Evolutionary conservation across 2,329 filamentous ascomycete species (phyloP).

Genomic region (Metarhizium robertsii): DNA sequence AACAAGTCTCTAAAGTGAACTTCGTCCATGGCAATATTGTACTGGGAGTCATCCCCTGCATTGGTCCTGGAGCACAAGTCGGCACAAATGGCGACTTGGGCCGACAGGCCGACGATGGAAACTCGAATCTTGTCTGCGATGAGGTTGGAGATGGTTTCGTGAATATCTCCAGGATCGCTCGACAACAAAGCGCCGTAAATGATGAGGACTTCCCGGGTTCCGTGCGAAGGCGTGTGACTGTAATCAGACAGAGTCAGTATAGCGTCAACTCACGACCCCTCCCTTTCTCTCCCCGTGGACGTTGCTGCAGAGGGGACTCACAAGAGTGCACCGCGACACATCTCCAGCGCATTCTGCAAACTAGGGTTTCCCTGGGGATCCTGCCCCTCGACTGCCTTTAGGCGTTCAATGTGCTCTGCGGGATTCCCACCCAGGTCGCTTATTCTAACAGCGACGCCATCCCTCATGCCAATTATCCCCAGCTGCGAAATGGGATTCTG

Average conservation of each 20-base stretch:
- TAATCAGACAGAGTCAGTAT: not conserved
- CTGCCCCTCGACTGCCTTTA: conserved; percentile 56
- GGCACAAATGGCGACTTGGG: conserved; percentile 83
- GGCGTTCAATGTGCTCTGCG: conserved; percentile 70
- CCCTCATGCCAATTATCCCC: conserved; percentile 84
- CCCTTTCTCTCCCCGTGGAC: conserved; percentile 3
- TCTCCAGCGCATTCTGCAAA: conserved; percentile 90
- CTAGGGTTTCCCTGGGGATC: conserved; percentile 69
- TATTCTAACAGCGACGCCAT: conserved; percentile 77
- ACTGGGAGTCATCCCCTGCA: conserved; percentile 63
- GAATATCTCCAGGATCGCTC: conserved; percentile 89
- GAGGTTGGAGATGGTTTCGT: conserved; percentile 74
- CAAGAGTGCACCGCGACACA: conserved; percentile 88
- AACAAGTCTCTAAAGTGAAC: conserved; percentile 79
- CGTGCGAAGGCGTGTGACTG: conserved; percentile 83
- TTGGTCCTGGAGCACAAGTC: conserved; percentile 88
- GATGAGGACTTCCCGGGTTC: conserved; percentile 85
- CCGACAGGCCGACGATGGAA: conserved; percentile 80
- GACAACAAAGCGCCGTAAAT: conserved; percentile 86
- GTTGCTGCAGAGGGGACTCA: conserved; percentile 26
- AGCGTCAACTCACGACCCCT: too few relatives aligned
- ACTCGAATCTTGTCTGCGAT: conserved; percentile 79
- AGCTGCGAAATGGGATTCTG: conserved; percentile 98
- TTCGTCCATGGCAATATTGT: conserved; percentile 72
- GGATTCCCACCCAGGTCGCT: conserved; percentile 90